A percentile compares a stretch with the other conserved stretches of the same genome.
Conservation (phyloP, 306 rosid genomes). For the Potentilla sterilis region DNA sequence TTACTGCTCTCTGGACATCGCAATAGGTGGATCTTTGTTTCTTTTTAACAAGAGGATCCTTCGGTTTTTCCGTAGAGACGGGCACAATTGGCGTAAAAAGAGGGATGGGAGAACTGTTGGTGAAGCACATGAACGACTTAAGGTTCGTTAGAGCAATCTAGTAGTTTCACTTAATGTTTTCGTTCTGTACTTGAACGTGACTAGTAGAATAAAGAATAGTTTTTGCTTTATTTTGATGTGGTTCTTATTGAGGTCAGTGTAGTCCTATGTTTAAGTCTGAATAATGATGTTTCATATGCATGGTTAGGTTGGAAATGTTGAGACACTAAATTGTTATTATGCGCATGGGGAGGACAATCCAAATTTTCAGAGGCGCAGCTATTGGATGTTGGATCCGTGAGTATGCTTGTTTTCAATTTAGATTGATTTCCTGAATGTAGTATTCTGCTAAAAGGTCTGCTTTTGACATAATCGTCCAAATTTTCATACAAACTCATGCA, state of each 20-base stretch:
- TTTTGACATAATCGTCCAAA: neutral
- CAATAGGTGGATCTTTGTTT: constrained; percentile 77
- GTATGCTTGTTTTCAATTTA: constrained; percentile 37
- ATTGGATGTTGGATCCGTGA: constrained; percentile 96
- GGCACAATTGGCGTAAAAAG: constrained; percentile 93
- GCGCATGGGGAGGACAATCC: constrained; percentile 94
- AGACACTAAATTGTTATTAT: constrained; percentile 87
- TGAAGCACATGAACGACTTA: constrained; percentile 96
- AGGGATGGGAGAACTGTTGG: constrained; percentile 83
- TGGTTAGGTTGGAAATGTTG: constrained; percentile 84
- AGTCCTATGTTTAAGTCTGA: constrained; percentile 25
- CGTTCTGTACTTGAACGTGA: neutral
- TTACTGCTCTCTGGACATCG: constrained; percentile 20
- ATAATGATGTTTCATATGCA: constrained; percentile 28
- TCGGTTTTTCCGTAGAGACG: constrained; percentile 94
- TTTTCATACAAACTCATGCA: neutral
- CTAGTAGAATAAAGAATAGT: no score
- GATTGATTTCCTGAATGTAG: constrained; percentile 21
- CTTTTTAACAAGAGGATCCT: constrained; percentile 83
- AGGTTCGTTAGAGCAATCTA: constrained; percentile 46
- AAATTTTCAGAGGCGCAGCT: constrained; percentile 89
- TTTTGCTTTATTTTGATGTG: neutral
- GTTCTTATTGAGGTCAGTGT: constrained; percentile 16
- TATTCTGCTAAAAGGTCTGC: constrained; percentile 14
- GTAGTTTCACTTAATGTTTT: constrained; percentile 15